A percentile compares a stretch with the other conserved stretches of the same genome.
phyloP scores from a whole-genome alignment of 306 rosid species.

The Vigna hirtella region DNA sequence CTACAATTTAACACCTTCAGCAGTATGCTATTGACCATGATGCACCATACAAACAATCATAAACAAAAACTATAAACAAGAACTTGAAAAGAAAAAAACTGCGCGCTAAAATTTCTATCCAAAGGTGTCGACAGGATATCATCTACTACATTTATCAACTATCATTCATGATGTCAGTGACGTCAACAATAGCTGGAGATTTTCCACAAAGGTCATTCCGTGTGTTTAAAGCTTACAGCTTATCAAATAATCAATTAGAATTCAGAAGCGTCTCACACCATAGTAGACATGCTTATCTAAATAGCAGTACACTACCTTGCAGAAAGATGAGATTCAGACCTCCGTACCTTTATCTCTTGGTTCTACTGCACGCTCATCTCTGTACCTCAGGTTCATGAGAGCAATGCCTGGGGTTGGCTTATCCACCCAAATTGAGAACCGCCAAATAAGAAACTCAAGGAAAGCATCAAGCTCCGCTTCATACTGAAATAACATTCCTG shows the following conservation, averaged over 20 bases:
- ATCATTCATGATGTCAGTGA: neutral
- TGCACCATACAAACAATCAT: conserved; percentile 17
- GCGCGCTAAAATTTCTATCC: neutral
- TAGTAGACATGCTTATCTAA: conserved; percentile 18
- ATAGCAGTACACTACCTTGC: neutral
- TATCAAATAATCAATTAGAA: conserved; percentile 32
- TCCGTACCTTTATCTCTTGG: conserved; percentile 76
- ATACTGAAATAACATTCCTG: conserved; percentile 99
- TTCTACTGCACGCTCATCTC: conserved; percentile 88
- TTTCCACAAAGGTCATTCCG: neutral
- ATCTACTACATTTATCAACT: neutral
- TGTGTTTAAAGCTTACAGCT: conserved; percentile 16
- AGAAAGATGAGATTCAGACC: conserved; percentile 40
- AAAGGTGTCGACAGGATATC: conserved; percentile 23
- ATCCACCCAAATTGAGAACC: conserved; percentile 97
- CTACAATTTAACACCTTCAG: conserved; percentile 2
- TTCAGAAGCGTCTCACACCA: conserved; percentile 41
- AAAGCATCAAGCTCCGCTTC: conserved; percentile 91
- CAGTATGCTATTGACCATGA: conserved; percentile 7
- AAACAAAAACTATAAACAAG: neutral
- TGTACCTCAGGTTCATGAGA: conserved; percentile 94
- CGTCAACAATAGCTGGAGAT: neutral
- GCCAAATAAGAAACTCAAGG: conserved; percentile 97
- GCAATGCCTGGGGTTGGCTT: conserved; percentile 97
- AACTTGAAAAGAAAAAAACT: neutral